Base-by-base conservation (phyloP, 2,329 filamentous ascomycete genomes). In the Fusarium sp. region DNA sequence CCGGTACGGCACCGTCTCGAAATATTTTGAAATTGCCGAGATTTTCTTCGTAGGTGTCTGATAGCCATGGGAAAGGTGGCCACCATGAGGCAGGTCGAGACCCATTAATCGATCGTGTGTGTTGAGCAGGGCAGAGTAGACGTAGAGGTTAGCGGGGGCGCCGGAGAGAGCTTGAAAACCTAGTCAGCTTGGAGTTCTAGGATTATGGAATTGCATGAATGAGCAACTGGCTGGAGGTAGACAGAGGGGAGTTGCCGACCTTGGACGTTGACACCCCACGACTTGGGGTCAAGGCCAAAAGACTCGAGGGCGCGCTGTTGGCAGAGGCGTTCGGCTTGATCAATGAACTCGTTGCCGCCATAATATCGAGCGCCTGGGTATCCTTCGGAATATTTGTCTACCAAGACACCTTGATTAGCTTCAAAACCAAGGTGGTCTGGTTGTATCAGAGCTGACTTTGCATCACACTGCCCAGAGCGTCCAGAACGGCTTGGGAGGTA, bases 241-340 rank as follows among this genome's bases (percentile, higher is more conserved):
- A 46, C 18, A 31, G 41, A 30, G 15, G 30, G 10, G 50, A 18
- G 37, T 30, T n/a, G 80, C 90, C 76, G 81, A 94, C 92, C 87
- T 80, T 98, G 95, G 27, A 98, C 95, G 76, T 98, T 98, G 78
- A 98, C 95, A 66, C 96, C 95, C 95, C 95, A 98, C 83, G 97
- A 90, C 80, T 93, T 91, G 27, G 92, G 84, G 75, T 94, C 91
- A 58, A 98, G 84, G 31, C 92, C 90, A 81, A 97, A 98, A 1
- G 95, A 90, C 82, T 97, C 90, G 12, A 98, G 86, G 16, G 96
- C 96, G 76, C 95, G 91, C 79, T 94, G 88, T 84, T 98, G 96
- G 82, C 95, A 98, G 50, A 97, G 86, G 48, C 92, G 86, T 84
- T 98, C 95, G 7, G 95, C 90, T 77, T 94, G 89, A 78, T 98